Evolutionary conservation across 331 rosid species (phyloP).

Genomic region (Saraca asoca): DNA sequence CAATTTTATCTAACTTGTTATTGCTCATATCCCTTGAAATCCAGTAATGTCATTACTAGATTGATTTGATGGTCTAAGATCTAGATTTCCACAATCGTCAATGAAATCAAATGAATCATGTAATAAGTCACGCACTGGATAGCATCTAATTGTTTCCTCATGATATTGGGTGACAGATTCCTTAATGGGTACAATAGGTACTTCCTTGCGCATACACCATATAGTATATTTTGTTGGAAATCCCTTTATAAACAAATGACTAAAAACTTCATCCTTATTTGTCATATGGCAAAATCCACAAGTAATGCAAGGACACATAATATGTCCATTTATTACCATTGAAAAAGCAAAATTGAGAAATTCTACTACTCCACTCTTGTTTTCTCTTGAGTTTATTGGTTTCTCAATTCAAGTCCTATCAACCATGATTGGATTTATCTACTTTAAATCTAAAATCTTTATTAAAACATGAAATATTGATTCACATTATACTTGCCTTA

Average conservation of each 20-base stretch:
- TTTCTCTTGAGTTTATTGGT: neutral
- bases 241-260: neutral
- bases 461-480: too few species aligned
- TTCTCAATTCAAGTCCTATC: constrained; percentile 5
- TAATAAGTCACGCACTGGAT: too few species aligned
- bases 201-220: neutral
- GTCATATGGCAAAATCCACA: neutral
- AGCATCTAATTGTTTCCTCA: neutral
- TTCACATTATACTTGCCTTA: too few species aligned
- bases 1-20: too few species aligned
- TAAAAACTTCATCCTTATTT: neutral
- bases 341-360: constrained; percentile 13
- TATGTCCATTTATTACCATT: neutral
- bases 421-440: neutral
- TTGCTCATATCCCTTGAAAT: too few species aligned
- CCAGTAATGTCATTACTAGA: too few species aligned
- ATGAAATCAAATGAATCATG: too few species aligned
- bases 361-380: neutral
- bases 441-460: neutral
- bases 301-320: neutral
- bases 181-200: neutral
- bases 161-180: neutral
- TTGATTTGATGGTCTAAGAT: too few species aligned
- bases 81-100: too few species aligned
- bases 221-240: neutral